phyloP scores from a whole-genome alignment of 2,329 filamentous ascomycete species.

The Zopfia rhizophila region DNA sequence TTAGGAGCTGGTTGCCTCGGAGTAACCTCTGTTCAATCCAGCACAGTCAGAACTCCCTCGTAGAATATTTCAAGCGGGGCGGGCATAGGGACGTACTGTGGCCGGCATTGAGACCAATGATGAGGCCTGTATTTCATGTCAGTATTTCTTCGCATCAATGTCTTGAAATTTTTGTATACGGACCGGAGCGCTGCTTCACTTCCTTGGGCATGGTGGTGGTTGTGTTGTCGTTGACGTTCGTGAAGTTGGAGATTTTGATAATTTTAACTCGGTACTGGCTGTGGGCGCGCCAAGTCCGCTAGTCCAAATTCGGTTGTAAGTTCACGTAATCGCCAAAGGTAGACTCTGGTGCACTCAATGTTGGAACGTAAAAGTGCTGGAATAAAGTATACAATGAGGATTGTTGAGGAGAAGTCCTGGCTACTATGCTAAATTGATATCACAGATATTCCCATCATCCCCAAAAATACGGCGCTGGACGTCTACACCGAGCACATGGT shows the following conservation, averaged over 20 bases:
- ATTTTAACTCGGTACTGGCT: slow-evolving; percentile 28
- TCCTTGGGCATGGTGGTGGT: slow-evolving; percentile 62
- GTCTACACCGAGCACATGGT: neutral
- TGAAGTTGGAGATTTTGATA: slow-evolving; percentile 24
- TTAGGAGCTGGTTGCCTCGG: slow-evolving; percentile 60
- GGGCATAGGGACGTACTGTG: slow-evolving; percentile 66
- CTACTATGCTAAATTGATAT: neutral
- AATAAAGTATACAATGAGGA: neutral
- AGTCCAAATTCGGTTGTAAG: slow-evolving; percentile 1
- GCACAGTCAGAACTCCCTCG: slow-evolving; percentile 15
- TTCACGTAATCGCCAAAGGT: slow-evolving; percentile 12
- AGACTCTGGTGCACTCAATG: neutral
- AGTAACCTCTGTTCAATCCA: slow-evolving; percentile 58
- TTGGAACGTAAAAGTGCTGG: neutral
- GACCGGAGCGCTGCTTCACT: slow-evolving; percentile 63
- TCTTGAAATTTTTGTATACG: slow-evolving; percentile 1
- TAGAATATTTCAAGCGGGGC: slow-evolving; percentile 25
- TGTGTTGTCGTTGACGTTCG: slow-evolving; percentile 42
- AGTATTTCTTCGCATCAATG: slow-evolving; percentile 11
- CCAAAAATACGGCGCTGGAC: neutral
- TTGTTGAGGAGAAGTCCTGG: neutral
- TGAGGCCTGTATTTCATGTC: slow-evolving; percentile 52
- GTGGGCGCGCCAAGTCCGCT: slow-evolving; percentile 24
- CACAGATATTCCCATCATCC: neutral
- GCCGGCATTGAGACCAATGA: slow-evolving; percentile 72